Evolutionary conservation across 805 yeast genomes (phyloP).

Genomic region (Hanseniaspora singularis): DNA sequence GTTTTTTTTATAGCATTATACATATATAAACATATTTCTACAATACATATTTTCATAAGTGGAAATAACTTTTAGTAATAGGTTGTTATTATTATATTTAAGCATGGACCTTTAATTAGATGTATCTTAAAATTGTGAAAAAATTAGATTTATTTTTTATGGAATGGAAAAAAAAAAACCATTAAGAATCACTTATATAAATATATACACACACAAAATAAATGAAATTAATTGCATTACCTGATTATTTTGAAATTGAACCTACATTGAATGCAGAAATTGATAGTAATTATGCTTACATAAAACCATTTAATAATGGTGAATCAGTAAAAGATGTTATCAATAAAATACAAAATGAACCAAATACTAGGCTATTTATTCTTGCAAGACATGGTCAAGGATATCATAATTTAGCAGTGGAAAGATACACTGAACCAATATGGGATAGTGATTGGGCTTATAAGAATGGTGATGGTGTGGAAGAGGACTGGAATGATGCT

Average conservation of each 20-base stretch:
- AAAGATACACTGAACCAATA: conserved; percentile 41
- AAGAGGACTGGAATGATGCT: conserved; percentile 39
- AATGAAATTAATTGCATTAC: conserved; percentile 3
- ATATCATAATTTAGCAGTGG: conserved; percentile 45
- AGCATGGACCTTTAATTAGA: too few species aligned
- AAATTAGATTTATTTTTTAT: too few species aligned
- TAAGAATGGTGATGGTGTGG: conserved; percentile 42
- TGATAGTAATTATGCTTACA: conserved; percentile 9
- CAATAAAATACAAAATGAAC: background rate
- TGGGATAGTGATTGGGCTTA: conserved; percentile 49
- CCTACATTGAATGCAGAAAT: conserved; percentile 8
- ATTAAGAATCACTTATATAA: too few species aligned
- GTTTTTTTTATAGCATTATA: too few species aligned
- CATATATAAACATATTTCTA: too few species aligned
- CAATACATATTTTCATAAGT: too few species aligned
- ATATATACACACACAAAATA: too few species aligned
- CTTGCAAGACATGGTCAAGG: conserved; percentile 65
- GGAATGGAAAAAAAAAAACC: too few species aligned
- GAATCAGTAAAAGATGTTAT: background rate
- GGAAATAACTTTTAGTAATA: too few species aligned
- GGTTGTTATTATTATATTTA: too few species aligned
- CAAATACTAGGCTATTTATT: conserved; percentile 34
- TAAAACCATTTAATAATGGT: conserved; percentile 5
- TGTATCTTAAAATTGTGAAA: too few species aligned
- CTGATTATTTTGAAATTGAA: conserved; percentile 13